A percentile compares a stretch with the other conserved stretches of the same genome.
Evolutionary conservation across 257 asterid genomes (phyloP).

Genomic region (Gentiana macrophylla): DNA sequence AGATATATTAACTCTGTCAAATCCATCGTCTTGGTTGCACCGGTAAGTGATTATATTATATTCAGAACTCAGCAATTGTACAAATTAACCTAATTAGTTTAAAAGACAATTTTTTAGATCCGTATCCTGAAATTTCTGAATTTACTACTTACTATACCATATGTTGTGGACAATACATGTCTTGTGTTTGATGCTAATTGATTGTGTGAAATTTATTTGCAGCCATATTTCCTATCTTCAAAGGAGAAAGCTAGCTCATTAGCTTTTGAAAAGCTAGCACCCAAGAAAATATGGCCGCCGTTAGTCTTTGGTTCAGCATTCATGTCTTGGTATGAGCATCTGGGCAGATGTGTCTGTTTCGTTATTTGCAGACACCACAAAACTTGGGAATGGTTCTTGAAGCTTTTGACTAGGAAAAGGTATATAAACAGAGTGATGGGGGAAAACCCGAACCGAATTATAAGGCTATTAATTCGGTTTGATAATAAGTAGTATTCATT

Average conservation of each 20-base stretch:
- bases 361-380: conserved; percentile 56
- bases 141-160: too few relatives aligned
- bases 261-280: conserved; percentile 39
- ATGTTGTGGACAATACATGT: too few relatives aligned
- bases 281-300: conserved; percentile 70
- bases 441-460: too few relatives aligned
- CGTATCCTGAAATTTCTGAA: too few relatives aligned
- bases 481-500: too few relatives aligned
- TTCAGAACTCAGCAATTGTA: neutral
- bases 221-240: conserved; percentile 56
- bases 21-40: conserved; percentile 61
- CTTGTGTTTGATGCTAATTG: too few relatives aligned
- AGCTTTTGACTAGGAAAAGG: conserved; percentile 43
- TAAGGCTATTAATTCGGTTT: too few relatives aligned
- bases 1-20: conserved; percentile 31
- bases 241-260: conserved; percentile 31
- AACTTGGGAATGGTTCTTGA: conserved; percentile 54
- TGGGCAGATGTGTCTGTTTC: conserved; percentile 69
- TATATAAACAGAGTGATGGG: conserved; percentile 1
- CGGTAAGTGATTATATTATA: conserved; percentile 30
- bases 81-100: too few relatives aligned
- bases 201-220: neutral
- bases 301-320: conserved; percentile 56
- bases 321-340: conserved; percentile 94
- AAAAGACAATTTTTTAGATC: too few relatives aligned